Evolutionary conservation across 2,329 filamentous ascomycete genomes (phyloP).

Genomic region (Colletotrichum sp.): DNA sequence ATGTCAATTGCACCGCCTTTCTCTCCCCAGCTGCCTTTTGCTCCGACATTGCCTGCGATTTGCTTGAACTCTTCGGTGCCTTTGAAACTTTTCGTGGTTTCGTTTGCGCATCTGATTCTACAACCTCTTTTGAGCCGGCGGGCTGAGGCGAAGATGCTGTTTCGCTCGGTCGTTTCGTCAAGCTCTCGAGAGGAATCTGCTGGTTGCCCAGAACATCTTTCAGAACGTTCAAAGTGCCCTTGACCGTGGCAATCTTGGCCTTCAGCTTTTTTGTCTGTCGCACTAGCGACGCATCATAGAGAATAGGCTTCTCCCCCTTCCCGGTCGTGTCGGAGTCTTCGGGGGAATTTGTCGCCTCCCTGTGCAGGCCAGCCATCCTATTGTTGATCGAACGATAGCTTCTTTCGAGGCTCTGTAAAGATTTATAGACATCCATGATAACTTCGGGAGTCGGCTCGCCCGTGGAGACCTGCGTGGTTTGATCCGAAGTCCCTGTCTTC

Average conservation of each 20-base stretch:
- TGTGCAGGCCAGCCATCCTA: neutral
- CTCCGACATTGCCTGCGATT: neutral
- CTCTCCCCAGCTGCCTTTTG: neutral
- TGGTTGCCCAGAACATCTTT: slow-evolving; percentile 40
- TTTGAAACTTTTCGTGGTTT: neutral
- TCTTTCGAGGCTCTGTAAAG: slow-evolving; percentile 2
- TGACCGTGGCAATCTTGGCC: slow-evolving; percentile 30
- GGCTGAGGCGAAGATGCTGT: neutral
- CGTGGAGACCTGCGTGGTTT: neutral
- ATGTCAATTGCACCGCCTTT: neutral
- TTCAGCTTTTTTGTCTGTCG: neutral
- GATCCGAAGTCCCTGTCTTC: neutral
- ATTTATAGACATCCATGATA: slow-evolving; percentile 4
- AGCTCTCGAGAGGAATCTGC: slow-evolving; percentile 18
- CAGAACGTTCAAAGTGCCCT: slow-evolving; percentile 40
- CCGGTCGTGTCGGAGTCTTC: neutral
- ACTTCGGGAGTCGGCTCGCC: neutral
- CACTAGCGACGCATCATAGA: neutral
- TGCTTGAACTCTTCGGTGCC: neutral
- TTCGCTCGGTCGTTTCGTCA: slow-evolving; percentile 8
- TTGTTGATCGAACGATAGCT: slow-evolving; percentile 8
- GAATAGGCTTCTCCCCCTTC: neutral
- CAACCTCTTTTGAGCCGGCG: neutral
- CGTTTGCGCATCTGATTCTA: neutral
- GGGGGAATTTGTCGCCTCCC: neutral